Evolutionary conservation across 805 yeast species (phyloP).

Genomic region (Candida krabiensis): DNA sequence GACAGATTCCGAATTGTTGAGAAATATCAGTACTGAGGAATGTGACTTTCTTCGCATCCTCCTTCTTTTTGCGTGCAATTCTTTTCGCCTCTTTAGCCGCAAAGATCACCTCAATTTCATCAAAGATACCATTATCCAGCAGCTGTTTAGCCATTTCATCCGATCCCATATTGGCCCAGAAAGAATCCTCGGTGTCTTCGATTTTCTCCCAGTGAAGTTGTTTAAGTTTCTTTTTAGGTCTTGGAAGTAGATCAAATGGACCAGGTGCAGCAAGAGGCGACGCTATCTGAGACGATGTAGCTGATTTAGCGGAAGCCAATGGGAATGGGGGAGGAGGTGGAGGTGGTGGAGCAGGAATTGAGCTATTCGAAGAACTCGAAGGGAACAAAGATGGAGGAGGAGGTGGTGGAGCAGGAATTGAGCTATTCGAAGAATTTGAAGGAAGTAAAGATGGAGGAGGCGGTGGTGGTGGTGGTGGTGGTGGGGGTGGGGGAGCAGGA

Average conservation of each 20-base stretch:
- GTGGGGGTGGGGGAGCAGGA: constrained; percentile 31
- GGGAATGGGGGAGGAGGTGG: constrained; percentile 35
- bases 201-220: constrained; percentile 97
- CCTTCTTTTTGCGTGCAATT: constrained; percentile 44
- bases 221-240: constrained; percentile 78
- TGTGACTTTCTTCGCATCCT: constrained; percentile 55
- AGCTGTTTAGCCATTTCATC: constrained; percentile 61
- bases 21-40: constrained; percentile 82
- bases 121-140: constrained; percentile 73
- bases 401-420: constrained; percentile 17
- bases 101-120: constrained; percentile 82
- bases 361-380: constrained; percentile 17
- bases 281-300: constrained; percentile 8
- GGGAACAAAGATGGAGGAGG: constrained; percentile 34
- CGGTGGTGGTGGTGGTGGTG: constrained; percentile 29
- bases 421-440: constrained; percentile 3
- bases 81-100: constrained; percentile 75
- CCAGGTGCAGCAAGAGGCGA: constrained; percentile 30
- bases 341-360: constrained; percentile 25
- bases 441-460: constrained; percentile 19
- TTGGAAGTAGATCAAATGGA: constrained; percentile 52
- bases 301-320: constrained; percentile 4
- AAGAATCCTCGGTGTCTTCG: constrained; percentile 78
- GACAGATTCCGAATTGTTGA: constrained; percentile 92
- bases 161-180: constrained; percentile 75